Percentiles rank a stretch among this genome's conserved stretches.
Conservation (phyloP, 1,139 yeast genomes). For the Geotrichum bryndzae region DNA sequence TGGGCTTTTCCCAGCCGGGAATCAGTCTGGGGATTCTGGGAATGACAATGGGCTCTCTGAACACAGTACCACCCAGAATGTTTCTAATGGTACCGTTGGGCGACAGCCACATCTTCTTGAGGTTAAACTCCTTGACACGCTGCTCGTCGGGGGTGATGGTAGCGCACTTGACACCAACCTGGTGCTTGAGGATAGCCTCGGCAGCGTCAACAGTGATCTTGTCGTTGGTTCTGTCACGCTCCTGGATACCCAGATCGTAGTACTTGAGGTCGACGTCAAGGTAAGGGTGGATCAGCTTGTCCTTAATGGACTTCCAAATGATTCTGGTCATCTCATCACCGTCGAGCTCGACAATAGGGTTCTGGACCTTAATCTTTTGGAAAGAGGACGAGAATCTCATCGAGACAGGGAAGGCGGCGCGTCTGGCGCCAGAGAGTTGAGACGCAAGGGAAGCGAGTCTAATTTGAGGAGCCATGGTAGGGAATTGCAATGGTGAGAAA, state of each 20-base stretch:
- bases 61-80: conserved; percentile 91
- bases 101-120: conserved; percentile 95
- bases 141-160: conserved; percentile 97
- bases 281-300: conserved; percentile 73
- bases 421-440: background rate
- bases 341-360: conserved; percentile 91
- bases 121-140: conserved; percentile 79
- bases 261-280: conserved; percentile 83
- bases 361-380: conserved; percentile 68
- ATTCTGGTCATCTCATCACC: conserved; percentile 96
- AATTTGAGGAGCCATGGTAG: conserved; percentile 3
- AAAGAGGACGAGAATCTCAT: conserved; percentile 20
- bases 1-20: conserved; percentile 92
- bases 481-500: background rate
- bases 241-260: conserved; percentile 80
- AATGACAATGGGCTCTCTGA: conserved; percentile 93
- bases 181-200: conserved; percentile 77
- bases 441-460: conserved; percentile 8
- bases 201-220: conserved; percentile 87
- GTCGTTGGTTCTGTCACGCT: conserved; percentile 83
- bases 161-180: conserved; percentile 94
- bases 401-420: background rate
- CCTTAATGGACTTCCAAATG: conserved; percentile 80
- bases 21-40: conserved; percentile 83
- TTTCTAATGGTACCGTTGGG: conserved; percentile 97